phyloP scores from a whole-genome alignment of 2,329 filamentous ascomycete genomes.

The Pseudogymnoascus destructans region DNA sequence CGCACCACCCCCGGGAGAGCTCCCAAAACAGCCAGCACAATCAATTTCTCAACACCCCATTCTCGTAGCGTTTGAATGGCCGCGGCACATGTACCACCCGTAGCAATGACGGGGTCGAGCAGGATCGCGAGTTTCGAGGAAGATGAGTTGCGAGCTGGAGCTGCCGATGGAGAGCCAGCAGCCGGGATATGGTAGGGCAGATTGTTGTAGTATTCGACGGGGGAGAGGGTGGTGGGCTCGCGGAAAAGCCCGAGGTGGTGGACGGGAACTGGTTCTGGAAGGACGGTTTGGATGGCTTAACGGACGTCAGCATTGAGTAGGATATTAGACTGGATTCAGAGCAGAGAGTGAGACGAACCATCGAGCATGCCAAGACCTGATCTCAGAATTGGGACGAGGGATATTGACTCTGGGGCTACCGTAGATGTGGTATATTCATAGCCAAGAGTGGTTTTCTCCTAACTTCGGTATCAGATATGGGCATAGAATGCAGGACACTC shows the following conservation, averaged over 20 bases:
- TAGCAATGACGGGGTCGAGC: constrained; percentile 87
- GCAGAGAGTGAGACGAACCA: constrained; percentile 34
- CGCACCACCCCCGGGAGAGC: constrained; percentile 55
- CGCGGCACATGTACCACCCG: constrained; percentile 76
- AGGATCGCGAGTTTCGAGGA: constrained; percentile 59
- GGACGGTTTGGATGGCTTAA: constrained; percentile 64
- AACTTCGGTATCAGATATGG: background rate
- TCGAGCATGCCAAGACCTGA: constrained; percentile 88
- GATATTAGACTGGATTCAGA: background rate
- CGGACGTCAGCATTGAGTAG: constrained; percentile 9
- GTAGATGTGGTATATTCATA: constrained; percentile 57
- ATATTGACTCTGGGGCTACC: constrained; percentile 52
- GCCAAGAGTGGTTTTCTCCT: constrained; percentile 70
- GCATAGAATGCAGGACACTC: background rate
- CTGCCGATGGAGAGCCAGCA: constrained; percentile 29
- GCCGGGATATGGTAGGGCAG: constrained; percentile 56
- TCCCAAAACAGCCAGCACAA: constrained; percentile 64
- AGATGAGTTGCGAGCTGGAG: constrained; percentile 28
- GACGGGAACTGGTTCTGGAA: constrained; percentile 66
- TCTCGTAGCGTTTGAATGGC: constrained; percentile 81
- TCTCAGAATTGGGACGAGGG: constrained; percentile 81
- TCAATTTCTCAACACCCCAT: constrained; percentile 76
- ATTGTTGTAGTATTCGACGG: constrained; percentile 97
- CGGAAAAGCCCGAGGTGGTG: constrained; percentile 94
- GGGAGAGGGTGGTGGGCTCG: constrained; percentile 72